Percentiles rank a stretch among this genome's conserved stretches.
Evolutionary conservation across 306 rosid species (phyloP).

Genomic region (Trichosanthes truncata): DNA sequence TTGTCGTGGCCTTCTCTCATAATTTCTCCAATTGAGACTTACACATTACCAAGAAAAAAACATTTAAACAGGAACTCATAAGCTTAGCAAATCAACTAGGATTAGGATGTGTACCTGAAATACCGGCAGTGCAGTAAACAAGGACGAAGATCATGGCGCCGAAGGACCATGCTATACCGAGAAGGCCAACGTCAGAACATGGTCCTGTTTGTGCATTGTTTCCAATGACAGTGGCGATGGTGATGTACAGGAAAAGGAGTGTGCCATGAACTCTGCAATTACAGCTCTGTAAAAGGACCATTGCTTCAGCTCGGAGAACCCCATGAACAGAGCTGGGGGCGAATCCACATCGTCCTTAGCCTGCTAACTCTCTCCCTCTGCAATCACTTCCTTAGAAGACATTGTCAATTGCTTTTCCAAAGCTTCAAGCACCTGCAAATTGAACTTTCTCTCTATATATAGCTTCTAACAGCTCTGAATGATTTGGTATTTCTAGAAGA

Average conservation of each 20-base stretch:
- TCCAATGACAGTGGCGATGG: constrained; percentile 42
- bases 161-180: constrained; percentile 46
- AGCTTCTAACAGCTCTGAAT: background rate
- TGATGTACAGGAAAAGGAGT: constrained; percentile 43
- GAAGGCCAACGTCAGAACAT: constrained; percentile 31
- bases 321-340: constrained; percentile 43
- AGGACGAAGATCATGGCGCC: constrained; percentile 51
- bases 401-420: background rate
- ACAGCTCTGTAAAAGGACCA: constrained; percentile 52
- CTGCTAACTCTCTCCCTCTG: constrained; percentile 19
- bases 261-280: constrained; percentile 51
- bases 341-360: constrained; percentile 43
- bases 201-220: constrained; percentile 25
- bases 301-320: constrained; percentile 27
- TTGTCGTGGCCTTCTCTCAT: too few relatives aligned
- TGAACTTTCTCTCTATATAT: background rate
- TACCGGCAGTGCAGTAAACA: constrained; percentile 55
- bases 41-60: too few relatives aligned
- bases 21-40: too few relatives aligned
- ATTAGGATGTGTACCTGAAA: constrained; percentile 22
- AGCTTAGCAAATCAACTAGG: too few relatives aligned
- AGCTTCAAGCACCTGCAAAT: background rate
- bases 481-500: background rate
- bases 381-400: constrained; percentile 29
- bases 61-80: too few relatives aligned